A percentile compares a stretch with the other conserved stretches of the same genome.
Evolutionary conservation across 345 rosid genomes (phyloP).

Genomic region (Salix udensis): DNA sequence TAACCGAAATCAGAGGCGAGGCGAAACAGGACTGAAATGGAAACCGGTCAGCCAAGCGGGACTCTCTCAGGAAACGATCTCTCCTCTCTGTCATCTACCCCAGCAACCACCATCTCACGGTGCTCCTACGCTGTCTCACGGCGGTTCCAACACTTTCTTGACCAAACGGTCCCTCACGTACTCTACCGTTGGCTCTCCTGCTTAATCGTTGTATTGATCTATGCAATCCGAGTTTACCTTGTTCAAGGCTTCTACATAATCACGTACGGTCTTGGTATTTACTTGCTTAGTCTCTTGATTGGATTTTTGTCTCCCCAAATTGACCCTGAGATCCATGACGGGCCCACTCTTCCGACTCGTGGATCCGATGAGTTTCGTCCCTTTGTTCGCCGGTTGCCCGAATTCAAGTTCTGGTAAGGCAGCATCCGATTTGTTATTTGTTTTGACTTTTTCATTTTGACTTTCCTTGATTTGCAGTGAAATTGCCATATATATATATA

Average conservation of each 20-base stretch:
- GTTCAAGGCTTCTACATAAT: constrained; percentile 86
- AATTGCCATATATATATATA: not conserved
- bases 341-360: constrained; percentile 74
- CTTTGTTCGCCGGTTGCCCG: constrained; percentile 86
- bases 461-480: not conserved
- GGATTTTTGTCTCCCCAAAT: constrained; percentile 91
- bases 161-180: constrained; percentile 26
- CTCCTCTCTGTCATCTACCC: constrained; percentile 35
- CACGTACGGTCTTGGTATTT: constrained; percentile 86
- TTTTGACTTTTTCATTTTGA: not conserved
- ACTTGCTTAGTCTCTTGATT: constrained; percentile 75
- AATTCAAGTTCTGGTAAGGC: constrained; percentile 79
- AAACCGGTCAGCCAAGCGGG: constrained; percentile 29
- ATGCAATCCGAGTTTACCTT: constrained; percentile 69
- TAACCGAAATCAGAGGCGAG: no score
- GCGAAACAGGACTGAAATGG: constrained; percentile 21
- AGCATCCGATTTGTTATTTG: not conserved
- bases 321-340: constrained; percentile 71
- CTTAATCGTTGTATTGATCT: constrained; percentile 43
- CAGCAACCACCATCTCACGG: constrained; percentile 39
- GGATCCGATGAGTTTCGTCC: constrained; percentile 94
- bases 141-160: constrained; percentile 29
- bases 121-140: constrained; percentile 35
- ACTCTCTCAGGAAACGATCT: constrained; percentile 31
- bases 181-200: constrained; percentile 56